Conservation (phyloP, 208 protist species). For the Trypanosoma cruzi region DNA sequence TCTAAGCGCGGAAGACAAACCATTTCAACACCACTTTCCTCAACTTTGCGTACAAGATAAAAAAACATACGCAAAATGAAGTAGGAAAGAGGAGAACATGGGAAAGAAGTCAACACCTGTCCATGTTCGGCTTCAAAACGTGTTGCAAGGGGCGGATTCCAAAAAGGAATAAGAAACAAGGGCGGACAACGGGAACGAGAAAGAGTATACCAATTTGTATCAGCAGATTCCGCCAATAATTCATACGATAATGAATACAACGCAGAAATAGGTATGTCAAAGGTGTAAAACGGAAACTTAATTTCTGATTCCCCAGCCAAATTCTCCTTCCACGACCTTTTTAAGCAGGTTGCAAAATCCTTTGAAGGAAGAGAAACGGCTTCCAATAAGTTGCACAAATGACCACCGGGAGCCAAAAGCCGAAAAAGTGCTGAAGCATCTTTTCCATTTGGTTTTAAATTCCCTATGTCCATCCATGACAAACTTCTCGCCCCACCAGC, state of each 20-base stretch:
- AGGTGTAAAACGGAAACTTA: constrained; percentile 24
- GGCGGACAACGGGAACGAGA: constrained; percentile 50
- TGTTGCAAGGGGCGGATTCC: constrained; percentile 76
- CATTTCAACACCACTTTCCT: constrained; percentile 22
- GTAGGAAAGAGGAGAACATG: constrained; percentile 71
- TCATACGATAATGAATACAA: constrained; percentile 57
- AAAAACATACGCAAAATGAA: constrained; percentile 74
- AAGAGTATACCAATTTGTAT: constrained; percentile 56
- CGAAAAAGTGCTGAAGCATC: constrained; percentile 55
- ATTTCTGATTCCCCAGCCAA: constrained; percentile 8
- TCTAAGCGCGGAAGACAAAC: constrained; percentile 19
- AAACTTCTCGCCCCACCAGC: constrained; percentile 15
- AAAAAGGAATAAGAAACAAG: constrained; percentile 77
- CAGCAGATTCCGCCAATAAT: constrained; percentile 54
- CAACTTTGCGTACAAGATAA: constrained; percentile 42
- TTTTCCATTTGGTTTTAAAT: constrained; percentile 54
- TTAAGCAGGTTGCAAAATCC: constrained; percentile 47
- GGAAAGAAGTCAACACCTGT: constrained; percentile 68
- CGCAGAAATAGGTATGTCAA: constrained; percentile 66
- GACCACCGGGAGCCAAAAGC: constrained; percentile 62
- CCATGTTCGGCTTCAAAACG: constrained; percentile 56
- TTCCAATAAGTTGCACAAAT: constrained; percentile 66
- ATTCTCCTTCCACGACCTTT: constrained; percentile 56
- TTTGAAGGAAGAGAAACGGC: constrained; percentile 57
- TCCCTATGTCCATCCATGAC: constrained; percentile 84